phyloP scores from a whole-genome alignment of 2,329 filamentous ascomycete genomes.

The Claviceps sp. region DNA sequence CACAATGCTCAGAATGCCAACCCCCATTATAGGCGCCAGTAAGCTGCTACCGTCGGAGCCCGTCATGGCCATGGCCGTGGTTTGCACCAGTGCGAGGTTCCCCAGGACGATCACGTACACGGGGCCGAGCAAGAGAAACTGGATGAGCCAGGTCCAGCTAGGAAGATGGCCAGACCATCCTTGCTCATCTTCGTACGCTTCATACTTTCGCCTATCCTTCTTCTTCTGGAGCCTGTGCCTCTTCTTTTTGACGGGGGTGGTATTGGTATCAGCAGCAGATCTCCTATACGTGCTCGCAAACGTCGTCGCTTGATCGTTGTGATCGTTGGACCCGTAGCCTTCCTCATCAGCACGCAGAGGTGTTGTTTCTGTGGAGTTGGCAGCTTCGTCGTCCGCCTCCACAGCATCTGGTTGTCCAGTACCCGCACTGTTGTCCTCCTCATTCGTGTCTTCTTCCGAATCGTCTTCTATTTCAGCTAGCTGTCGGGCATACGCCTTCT shows the following conservation, averaged over 20 bases:
- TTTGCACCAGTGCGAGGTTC: constrained; percentile 61
- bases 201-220: constrained; percentile 11
- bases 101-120: constrained; percentile 65
- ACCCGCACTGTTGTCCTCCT: constrained; percentile 22
- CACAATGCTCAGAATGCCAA: constrained; percentile 55
- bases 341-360: constrained; percentile 31
- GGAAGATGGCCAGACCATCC: constrained; percentile 71
- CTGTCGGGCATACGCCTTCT: constrained; percentile 52
- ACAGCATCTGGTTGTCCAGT: neutral
- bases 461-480: constrained; percentile 36
- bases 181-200: constrained; percentile 60
- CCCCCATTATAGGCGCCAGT: constrained; percentile 56
- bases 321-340: constrained; percentile 23
- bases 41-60: constrained; percentile 68
- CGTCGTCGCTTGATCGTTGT: constrained; percentile 28
- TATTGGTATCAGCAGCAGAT: constrained; percentile 22
- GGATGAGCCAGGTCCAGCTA: constrained; percentile 75
- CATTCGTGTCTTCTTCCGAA: constrained; percentile 22
- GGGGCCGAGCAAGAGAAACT: constrained; percentile 69
- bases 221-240: constrained; percentile 7
- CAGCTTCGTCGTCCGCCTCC: constrained; percentile 13
- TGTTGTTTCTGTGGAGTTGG: constrained; percentile 36
- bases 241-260: constrained; percentile 6
- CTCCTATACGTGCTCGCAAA: constrained; percentile 44
- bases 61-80: constrained; percentile 64